A percentile compares a stretch with the other conserved stretches of the same genome.
These are phyloP conservation scores for Phytopythium oedochilum DNA, from an alignment of 352 stramenopile genomes.

Conservation along the genomic window DNA sequence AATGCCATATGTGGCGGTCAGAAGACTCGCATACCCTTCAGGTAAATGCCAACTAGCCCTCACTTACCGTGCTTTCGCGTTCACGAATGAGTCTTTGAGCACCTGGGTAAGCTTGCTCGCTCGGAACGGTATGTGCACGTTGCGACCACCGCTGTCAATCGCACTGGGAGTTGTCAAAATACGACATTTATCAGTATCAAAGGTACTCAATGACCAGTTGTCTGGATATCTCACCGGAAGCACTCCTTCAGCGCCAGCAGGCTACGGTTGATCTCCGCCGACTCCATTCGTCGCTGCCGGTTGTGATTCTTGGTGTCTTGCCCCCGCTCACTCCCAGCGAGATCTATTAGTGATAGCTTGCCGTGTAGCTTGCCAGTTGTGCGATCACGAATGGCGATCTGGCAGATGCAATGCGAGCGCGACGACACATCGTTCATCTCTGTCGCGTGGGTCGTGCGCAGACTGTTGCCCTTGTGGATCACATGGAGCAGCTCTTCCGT, in stretches of 20 bases:
- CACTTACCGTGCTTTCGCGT: slow-evolving; percentile 79
- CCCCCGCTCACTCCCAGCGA: slow-evolving; percentile 94
- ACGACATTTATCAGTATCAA: too few species aligned
- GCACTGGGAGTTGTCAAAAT: too few species aligned
- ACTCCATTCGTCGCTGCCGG: slow-evolving; percentile 92
- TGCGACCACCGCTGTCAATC: slow-evolving; percentile 86
- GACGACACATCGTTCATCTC: slow-evolving; percentile 96
- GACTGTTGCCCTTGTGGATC: slow-evolving; percentile 90
- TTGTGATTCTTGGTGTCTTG: slow-evolving; percentile 94
- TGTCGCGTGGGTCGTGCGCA: slow-evolving; percentile 95
- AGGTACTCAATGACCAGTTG: not conserved
- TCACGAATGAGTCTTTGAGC: slow-evolving; percentile 97
- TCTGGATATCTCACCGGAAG: slow-evolving; percentile 63
- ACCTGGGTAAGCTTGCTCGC: slow-evolving; percentile 97
- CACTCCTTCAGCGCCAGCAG: slow-evolving; percentile 96
- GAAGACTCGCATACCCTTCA: too few species aligned
- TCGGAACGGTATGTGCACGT: slow-evolving; percentile 93
- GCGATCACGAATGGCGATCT: slow-evolving; percentile 84
- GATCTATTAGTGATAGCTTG: slow-evolving; percentile 95
- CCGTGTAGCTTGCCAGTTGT: slow-evolving; percentile 49
- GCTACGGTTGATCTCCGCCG: slow-evolving; percentile 97
- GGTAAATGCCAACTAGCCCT: too few species aligned
- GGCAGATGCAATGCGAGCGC: slow-evolving; percentile 94
- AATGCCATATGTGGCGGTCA: not conserved
- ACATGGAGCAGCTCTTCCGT: slow-evolving; percentile 91